phyloP scores from a whole-genome alignment of 2,329 filamentous ascomycete genomes.

The Trichoderma polysporum region DNA sequence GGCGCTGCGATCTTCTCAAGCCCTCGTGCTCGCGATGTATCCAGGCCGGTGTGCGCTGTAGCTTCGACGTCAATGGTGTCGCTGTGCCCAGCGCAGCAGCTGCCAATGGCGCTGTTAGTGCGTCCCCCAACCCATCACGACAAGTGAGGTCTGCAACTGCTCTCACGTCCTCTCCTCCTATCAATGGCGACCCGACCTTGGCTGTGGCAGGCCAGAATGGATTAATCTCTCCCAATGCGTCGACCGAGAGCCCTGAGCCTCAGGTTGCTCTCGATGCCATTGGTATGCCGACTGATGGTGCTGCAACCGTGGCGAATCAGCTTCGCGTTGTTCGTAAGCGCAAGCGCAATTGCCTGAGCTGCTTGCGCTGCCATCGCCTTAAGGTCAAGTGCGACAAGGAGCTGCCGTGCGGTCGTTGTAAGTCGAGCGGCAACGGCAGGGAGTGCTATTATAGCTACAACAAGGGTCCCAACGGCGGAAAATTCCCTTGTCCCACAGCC shows the following conservation, averaged over 20 bases:
- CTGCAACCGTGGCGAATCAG: neutral
- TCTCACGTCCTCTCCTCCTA: conserved; percentile 1
- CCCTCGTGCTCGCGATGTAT: conserved; percentile 37
- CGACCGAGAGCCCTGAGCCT: conserved; percentile 32
- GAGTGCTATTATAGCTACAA: conserved; percentile 41
- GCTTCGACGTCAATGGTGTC: conserved; percentile 30
- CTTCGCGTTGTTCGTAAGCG: conserved; percentile 36
- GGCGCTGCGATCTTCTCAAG: conserved; percentile 38
- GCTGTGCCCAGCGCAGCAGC: conserved; percentile 22
- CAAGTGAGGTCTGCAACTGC: neutral
- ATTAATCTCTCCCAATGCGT: conserved; percentile 33
- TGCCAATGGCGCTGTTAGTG: conserved; percentile 1
- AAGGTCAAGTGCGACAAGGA: conserved; percentile 42
- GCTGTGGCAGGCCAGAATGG: conserved; percentile 23
- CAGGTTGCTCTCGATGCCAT: conserved; percentile 19
- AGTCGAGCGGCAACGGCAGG: conserved; percentile 35
- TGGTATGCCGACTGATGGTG: conserved; percentile 9
- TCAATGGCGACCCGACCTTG: neutral
- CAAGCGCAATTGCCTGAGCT: conserved; percentile 39
- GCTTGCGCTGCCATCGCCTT: conserved; percentile 37
- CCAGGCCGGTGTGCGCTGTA: conserved; percentile 36
- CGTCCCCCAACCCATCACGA: conserved; percentile 4
- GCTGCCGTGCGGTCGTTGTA: conserved; percentile 37
- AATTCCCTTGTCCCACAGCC: conserved; percentile 35
- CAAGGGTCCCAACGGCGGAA: conserved; percentile 38